Evolutionary conservation across 257 asterid genomes (phyloP), one percentile per base, ranked within the genome.

Genomic region (Fraxinus cuspidata): DNA sequence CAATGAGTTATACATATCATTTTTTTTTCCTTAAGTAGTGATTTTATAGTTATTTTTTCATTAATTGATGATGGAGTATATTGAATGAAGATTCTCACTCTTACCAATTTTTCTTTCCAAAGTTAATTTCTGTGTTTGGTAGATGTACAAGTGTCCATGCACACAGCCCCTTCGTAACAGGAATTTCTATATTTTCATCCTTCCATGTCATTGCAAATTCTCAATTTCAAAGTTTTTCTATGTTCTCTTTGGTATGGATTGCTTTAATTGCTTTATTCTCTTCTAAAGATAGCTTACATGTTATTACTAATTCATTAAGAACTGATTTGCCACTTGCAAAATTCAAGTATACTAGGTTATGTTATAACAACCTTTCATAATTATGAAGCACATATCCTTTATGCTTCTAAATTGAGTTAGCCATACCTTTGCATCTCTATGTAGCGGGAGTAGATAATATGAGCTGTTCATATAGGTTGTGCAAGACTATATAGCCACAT

Each of bases 401-500:
- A 35, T 75, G 42, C 71, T 73, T 64, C 19, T 38, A 12, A 74
- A 73, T 34, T n/a, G 49, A 71, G 42, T 58, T 71, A 51, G 64
- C 27, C 27, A 10, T 74, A 19, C 37, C 71, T 70, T 78, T 21
- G 19, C 77, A 78, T 77, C 47, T 16, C 32, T 35, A 27, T 72
- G 56, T 38, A 65, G 28, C 7, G 65, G 70, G 68, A 74, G 75
- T 73, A 72, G 76, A 27, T 7, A 49, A 73, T 32, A 37, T 70
- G 60, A 72, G 66, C 74, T 73, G 71, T 64, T 77, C 56, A 35
- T 69, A 76, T 75, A 68, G 74, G 28, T 70, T 49, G 11, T 58
- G 75, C 77, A 49, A 3, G 70, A 44, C 73, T 31, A 78, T 71
- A 37, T 74, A 29, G 31, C 67, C 23, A 27, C 60, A 49, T 40